Conservation (phyloP, 2,329 filamentous ascomycete species). For the Penicillium vulpinum region DNA sequence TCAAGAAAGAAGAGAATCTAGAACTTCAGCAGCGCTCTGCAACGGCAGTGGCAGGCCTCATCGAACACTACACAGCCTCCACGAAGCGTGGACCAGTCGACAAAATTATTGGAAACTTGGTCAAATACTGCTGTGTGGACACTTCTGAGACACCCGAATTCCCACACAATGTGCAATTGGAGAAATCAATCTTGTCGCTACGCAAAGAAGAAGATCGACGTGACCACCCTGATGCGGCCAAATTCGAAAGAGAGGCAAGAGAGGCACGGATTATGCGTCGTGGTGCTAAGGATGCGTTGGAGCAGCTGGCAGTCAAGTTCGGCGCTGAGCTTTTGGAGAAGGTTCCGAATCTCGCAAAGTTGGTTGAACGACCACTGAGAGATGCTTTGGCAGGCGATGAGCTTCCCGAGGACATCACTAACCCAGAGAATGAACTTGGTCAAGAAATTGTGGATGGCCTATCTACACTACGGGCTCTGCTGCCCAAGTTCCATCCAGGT, state of each 20-base stretch:
- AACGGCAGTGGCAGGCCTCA: slow-evolving; percentile 76
- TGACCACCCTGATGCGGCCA: slow-evolving; percentile 86
- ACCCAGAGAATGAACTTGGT: slow-evolving; percentile 73
- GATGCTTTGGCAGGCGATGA: slow-evolving; percentile 68
- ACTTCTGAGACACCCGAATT: slow-evolving; percentile 98
- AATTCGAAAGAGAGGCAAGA: slow-evolving; percentile 85
- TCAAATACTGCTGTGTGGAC: slow-evolving; percentile 97
- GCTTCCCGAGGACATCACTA: slow-evolving; percentile 70
- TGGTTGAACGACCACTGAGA: slow-evolving; percentile 79
- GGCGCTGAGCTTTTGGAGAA: slow-evolving; percentile 74
- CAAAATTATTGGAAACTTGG: slow-evolving; percentile 91
- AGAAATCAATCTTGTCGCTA: slow-evolving; percentile 81
- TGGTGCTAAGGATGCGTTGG: slow-evolving; percentile 89
- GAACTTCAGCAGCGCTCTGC: slow-evolving; percentile 87
- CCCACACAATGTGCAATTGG: slow-evolving; percentile 74
- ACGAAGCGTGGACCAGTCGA: slow-evolving; percentile 84
- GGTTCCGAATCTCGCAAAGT: slow-evolving; percentile 75
- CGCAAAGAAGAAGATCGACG: slow-evolving; percentile 96
- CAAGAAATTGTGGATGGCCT: slow-evolving; percentile 93
- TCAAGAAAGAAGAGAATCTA: slow-evolving; percentile 90
- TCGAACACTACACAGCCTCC: slow-evolving; percentile 79
- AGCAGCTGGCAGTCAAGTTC: slow-evolving; percentile 80
- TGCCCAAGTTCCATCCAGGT: slow-evolving; percentile 78
- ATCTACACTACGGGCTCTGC: slow-evolving; percentile 86
- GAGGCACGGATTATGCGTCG: slow-evolving; percentile 86